phyloP scores from a whole-genome alignment of 352 stramenopile genomes.

The Phytophthora aleatoria region DNA sequence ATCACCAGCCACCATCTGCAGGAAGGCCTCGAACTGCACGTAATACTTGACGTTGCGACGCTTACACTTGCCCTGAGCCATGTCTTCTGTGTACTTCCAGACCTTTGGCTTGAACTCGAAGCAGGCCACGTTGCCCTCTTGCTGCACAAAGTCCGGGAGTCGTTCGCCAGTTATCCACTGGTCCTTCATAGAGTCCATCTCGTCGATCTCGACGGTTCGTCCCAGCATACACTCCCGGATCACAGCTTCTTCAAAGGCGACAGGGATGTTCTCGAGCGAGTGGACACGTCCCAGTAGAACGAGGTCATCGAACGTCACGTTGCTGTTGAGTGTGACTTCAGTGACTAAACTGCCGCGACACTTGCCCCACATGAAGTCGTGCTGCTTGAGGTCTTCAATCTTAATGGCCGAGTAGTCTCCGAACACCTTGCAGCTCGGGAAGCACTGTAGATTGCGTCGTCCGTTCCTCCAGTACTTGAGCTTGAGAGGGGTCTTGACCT shows the following conservation, averaged over 20 bases:
- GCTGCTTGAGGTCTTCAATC: slow-evolving; percentile 88
- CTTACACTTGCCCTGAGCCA: slow-evolving; percentile 90
- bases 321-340: slow-evolving; percentile 85
- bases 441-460: slow-evolving; percentile 90
- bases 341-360: slow-evolving; percentile 83
- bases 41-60: slow-evolving; percentile 90
- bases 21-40: slow-evolving; percentile 88
- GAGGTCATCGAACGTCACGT: slow-evolving; percentile 81
- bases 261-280: slow-evolving; percentile 83
- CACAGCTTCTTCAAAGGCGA: slow-evolving; percentile 85
- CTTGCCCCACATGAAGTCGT: slow-evolving; percentile 92
- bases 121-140: slow-evolving; percentile 69
- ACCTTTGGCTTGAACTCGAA: slow-evolving; percentile 91
- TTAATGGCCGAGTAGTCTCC: slow-evolving; percentile 91
- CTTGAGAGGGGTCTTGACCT: slow-evolving; percentile 85
- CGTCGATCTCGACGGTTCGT: slow-evolving; percentile 71
- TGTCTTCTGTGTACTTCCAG: slow-evolving; percentile 90
- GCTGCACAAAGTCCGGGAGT: slow-evolving; percentile 84
- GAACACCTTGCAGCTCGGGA: slow-evolving; percentile 90
- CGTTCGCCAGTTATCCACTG: slow-evolving; percentile 86
- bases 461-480: slow-evolving; percentile 92
- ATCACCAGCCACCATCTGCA: slow-evolving; percentile 75
- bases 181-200: slow-evolving; percentile 88
- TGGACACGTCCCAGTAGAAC: slow-evolving; percentile 81
- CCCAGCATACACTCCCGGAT: slow-evolving; percentile 86